Percentiles rank a stretch among this genome's conserved stretches.
Evolutionary conservation across 352 stramenopile genomes (phyloP).

Genomic region (Thalassiosira livingstoniorum): DNA sequence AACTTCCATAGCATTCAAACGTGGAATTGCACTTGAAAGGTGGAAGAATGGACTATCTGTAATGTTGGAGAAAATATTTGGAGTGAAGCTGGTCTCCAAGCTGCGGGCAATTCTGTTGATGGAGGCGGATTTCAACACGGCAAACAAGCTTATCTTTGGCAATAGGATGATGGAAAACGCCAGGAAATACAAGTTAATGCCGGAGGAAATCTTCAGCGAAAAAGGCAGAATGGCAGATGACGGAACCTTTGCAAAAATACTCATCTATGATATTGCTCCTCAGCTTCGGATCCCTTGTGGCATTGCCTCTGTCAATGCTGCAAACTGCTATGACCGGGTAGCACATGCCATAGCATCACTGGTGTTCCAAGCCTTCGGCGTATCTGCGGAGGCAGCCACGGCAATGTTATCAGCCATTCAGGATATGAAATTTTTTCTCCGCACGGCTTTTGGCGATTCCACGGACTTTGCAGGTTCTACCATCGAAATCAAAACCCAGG

Average conservation of each 20-base stretch:
- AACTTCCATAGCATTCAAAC: not conserved
- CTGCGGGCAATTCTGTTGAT: not conserved
- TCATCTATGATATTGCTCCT: not conserved
- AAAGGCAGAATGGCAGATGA: not conserved
- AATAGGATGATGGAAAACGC: not conserved
- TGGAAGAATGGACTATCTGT: not conserved
- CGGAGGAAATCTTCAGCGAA: conserved; percentile 5
- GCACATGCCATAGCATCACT: not conserved
- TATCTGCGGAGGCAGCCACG: not conserved
- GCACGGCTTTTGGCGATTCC: conserved; percentile 20
- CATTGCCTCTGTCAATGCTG: not conserved
- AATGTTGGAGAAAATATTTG: not conserved
- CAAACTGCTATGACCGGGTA: conserved; percentile 12
- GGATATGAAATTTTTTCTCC: conserved; percentile 11
- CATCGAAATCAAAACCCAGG: conserved; percentile 2
- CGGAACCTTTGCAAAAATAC: not conserved
- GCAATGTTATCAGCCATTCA: conserved; percentile 9
- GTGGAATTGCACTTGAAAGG: not conserved
- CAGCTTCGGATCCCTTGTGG: not conserved
- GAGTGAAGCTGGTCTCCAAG: not conserved
- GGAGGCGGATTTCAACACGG: not conserved
- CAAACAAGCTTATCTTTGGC: not conserved
- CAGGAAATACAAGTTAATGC: not conserved
- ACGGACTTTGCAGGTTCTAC: not conserved
- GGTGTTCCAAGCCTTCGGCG: conserved; percentile 14